Percentiles rank a stretch among this genome's conserved stretches.
These are phyloP conservation scores for Microcyclosporella mali DNA, from an alignment of 2,329 filamentous ascomycete genomes.

Conservation along the genomic window DNA sequence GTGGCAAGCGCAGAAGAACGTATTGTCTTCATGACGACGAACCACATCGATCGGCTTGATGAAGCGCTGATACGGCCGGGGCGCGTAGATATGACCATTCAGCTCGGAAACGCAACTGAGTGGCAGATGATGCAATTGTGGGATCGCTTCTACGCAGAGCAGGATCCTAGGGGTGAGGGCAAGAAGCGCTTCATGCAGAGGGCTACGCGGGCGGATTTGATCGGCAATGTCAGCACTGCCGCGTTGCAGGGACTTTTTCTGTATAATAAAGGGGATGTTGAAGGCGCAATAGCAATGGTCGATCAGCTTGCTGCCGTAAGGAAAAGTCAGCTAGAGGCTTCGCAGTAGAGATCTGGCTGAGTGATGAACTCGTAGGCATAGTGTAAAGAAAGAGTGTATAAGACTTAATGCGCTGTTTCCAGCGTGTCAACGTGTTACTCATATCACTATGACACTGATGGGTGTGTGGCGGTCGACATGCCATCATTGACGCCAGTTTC, in stretches of 20 bases:
- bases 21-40: constrained; percentile 89
- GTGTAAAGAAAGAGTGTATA: too few relatives aligned
- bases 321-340: not conserved
- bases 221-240: constrained; percentile 73
- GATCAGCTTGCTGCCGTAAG: constrained; percentile 24
- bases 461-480: too few relatives aligned
- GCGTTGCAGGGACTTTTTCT: constrained; percentile 90
- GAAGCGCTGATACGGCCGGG: constrained; percentile 85
- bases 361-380: too few relatives aligned
- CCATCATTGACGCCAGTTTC: too few relatives aligned
- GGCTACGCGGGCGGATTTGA: constrained; percentile 63
- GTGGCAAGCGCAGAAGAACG: constrained; percentile 93
- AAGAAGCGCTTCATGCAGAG: constrained; percentile 64
- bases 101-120: constrained; percentile 78
- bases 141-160: constrained; percentile 88
- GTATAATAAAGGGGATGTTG: constrained; percentile 87
- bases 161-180: constrained; percentile 59
- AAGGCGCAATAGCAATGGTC: constrained; percentile 63
- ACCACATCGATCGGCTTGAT: constrained; percentile 84
- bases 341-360: too few relatives aligned
- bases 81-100: constrained; percentile 85
- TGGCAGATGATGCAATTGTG: constrained; percentile 84
- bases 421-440: too few relatives aligned
- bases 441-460: too few relatives aligned
- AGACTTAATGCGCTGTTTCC: too few relatives aligned